Base-by-base conservation (phyloP, 768 basidiomycete genomes). In the Podaxis carcinomalis region DNA sequence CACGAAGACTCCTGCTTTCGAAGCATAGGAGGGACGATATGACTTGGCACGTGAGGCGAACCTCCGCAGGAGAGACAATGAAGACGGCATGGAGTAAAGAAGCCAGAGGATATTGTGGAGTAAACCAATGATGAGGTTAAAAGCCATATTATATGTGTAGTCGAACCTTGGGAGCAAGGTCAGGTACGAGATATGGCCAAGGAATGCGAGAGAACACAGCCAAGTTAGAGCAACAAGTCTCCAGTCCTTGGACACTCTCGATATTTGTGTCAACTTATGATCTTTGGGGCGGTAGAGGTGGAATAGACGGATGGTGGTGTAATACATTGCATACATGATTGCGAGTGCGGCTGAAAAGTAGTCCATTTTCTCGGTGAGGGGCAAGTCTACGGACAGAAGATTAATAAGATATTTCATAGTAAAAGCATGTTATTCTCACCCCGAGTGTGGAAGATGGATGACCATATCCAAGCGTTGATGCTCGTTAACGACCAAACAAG, bases 381-480 rank as follows among this genome's bases (percentile, higher is more conserved):
- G 85, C 4, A 84, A 77, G 75, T 98, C 96, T 93, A 65, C 21
- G 27, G 2, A 27, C n/a, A 4, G 11, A 37, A 55, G 36, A 27
- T 25, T 40, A 9, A 10, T 14, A 10, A 54, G 1, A 16, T 19
- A 5, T 40, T 16, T 9, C 28, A 21, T 21, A 21, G 10, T 13
- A 25, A n/a, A 16, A 13, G 21, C 21, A 46, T 47, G 47, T 40
- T 19, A 39, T 56, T 69, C 86, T 66, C 65, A 92, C 95, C 94
- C 83, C 97, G 81, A 0, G 89, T 92, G 70, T 99, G 97, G 68
- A 98, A 99, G 2, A 98, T 80, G 1, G 87, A 73, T 1, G 91
- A 93, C 93, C 93, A 95, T 32, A 91, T 67, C 96, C 96, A 99
- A 1, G 94, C 89, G 66, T 96, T 95, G 64, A 94, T 77, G 68